Conservation (phyloP, 129 eudicot genomes). For the Flaveria linearis region DNA sequence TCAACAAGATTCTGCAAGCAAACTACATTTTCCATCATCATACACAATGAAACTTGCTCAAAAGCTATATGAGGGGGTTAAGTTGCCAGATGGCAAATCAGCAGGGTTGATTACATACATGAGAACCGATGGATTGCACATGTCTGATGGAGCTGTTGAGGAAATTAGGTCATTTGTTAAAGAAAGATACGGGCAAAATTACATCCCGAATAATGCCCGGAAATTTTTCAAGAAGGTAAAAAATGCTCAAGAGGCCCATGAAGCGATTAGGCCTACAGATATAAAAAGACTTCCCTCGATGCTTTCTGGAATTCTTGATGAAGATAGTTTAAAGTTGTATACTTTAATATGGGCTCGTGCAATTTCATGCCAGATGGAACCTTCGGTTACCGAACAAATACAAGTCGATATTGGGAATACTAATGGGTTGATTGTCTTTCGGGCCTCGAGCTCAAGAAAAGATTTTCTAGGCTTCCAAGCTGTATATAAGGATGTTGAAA, state of each 20-base stretch:
- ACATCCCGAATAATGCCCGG: slow-evolving; percentile 53
- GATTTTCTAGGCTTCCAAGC: slow-evolving; percentile 74
- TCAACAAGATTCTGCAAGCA: slow-evolving; percentile 98
- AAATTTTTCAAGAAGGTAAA: slow-evolving; percentile 79
- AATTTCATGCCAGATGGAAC: slow-evolving; percentile 91
- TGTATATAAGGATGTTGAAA: slow-evolving; percentile 70
- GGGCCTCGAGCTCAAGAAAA: slow-evolving; percentile 61
- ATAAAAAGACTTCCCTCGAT: slow-evolving; percentile 70
- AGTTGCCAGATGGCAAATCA: slow-evolving; percentile 66
- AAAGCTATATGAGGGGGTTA: slow-evolving; percentile 85
- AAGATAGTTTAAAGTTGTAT: slow-evolving; percentile 76
- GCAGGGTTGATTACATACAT: slow-evolving; percentile 87
- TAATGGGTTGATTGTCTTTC: slow-evolving; percentile 53
- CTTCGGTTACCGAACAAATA: slow-evolving; percentile 59
- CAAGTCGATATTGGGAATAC: slow-evolving; percentile 71
- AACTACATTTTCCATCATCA: slow-evolving; percentile 63
- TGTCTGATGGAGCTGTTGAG: slow-evolving; percentile 78
- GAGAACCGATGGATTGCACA: slow-evolving; percentile 92
- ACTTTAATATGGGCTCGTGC: slow-evolving; percentile 92
- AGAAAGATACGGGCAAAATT: slow-evolving; percentile 65
- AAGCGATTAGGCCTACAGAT: slow-evolving; percentile 93
- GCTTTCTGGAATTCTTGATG: slow-evolving; percentile 71
- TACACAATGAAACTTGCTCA: slow-evolving; percentile 91
- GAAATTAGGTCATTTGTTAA: slow-evolving; percentile 54
- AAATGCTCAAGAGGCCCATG: slow-evolving; percentile 99